These are phyloP conservation scores for Ajuga chamaepitys DNA, from an alignment of 257 asterid genomes.

Conservation along the genomic window DNA sequence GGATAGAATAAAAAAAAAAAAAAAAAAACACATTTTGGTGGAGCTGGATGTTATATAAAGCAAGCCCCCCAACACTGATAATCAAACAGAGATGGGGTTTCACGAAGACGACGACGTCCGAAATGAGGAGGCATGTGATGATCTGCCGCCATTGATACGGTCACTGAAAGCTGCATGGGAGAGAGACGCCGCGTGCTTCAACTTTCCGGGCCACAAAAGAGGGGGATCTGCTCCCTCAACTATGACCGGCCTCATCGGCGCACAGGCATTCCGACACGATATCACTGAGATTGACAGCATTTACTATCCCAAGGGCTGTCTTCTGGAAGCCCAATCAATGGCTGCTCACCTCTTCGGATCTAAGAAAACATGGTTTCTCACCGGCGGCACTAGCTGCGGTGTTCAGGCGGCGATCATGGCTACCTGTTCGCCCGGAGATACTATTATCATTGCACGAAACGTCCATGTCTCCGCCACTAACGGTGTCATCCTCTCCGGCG, in stretches of 20 bases:
- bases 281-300: slow-evolving; percentile 46
- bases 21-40: too few relatives aligned
- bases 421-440: slow-evolving; percentile 53
- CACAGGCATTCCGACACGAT: slow-evolving; percentile 40
- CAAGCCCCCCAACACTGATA: too few relatives aligned
- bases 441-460: slow-evolving; percentile 44
- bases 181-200: slow-evolving; percentile 33
- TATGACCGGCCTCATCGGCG: slow-evolving; percentile 39
- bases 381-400: slow-evolving; percentile 59
- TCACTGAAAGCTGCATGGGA: slow-evolving; percentile 41
- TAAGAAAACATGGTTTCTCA: slow-evolving; percentile 60
- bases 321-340: slow-evolving; percentile 42
- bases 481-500: slow-evolving; percentile 43
- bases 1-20: too few relatives aligned
- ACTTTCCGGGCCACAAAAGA: slow-evolving; percentile 62
- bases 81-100: too few relatives aligned
- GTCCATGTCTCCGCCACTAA: slow-evolving; percentile 48
- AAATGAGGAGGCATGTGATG: too few relatives aligned
- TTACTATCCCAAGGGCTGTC: slow-evolving; percentile 45
- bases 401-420: slow-evolving; percentile 57
- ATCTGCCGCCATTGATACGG: slow-evolving; percentile 27
- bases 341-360: slow-evolving; percentile 63
- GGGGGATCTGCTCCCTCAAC: slow-evolving; percentile 52
- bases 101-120: too few relatives aligned
- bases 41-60: too few relatives aligned